Base-by-base conservation (phyloP, 441 rosid species). In the Cnidoscolus chayamansa region DNA sequence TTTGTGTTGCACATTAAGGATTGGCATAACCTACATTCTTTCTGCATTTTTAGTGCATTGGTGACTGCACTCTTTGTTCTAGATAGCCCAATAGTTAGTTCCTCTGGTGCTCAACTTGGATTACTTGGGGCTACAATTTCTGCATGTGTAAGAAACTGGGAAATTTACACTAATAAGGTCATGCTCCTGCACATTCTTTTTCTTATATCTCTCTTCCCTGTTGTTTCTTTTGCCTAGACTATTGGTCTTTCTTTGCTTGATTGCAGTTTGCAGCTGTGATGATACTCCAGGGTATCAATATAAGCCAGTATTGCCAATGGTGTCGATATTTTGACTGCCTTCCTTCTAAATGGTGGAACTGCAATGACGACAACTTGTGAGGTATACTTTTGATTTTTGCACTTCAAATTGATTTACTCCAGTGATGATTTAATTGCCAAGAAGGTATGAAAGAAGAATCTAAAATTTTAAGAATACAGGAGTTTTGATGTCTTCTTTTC, bases 101-200 rank as follows among this genome's bases (percentile, higher is more conserved):
- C 97, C 54, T 87, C 88, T 69, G 90, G 84, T 77, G 84, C 90
- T 77, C 79, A 87, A 68, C 45, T 86, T 75, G 96, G 97, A 19
- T 80, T 93, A 68, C 79, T 93, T 72, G 97, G 97, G 72, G 88
- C 97, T 65, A 85, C 88, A 80, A 76, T 87, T 65, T 87, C 97
- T 76, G 85, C 81, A 64, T 85, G 91, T 63, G 45, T 84, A 70
- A 79, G 82, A 70, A 83, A 89, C 87, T 90, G 97, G 96, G 78
- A 79, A 65, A 70, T 82, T 55, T 88, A 88, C 77, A 84, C 79
- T 64, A 57, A 82, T 67, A 90, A 90, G 96, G 97, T 94, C 72
- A 72, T 63, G 74, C 47, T 65, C 54, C 61, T 40, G 45, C 45
- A 40, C 7, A 40, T 58, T 74, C 59, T 47, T 37, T 45, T 43